Evolutionary conservation across 768 basidiomycete genomes (phyloP), one percentile per base, ranked within the genome.

Genomic region (Lentinula lateritia): DNA sequence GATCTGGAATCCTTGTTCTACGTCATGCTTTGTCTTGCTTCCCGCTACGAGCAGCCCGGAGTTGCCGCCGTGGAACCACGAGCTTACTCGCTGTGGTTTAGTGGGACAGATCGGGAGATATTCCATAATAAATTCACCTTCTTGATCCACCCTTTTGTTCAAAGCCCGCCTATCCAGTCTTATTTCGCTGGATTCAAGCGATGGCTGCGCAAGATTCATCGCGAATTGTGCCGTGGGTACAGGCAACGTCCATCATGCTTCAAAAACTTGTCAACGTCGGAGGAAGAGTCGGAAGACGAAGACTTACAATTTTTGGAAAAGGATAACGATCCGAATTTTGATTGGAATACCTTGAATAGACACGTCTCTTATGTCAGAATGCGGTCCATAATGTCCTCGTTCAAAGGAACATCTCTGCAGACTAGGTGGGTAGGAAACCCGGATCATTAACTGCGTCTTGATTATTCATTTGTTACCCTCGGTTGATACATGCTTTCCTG

Each of bases 1-100:
- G 62, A 63, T 38, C 6, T 63, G 1, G 59, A 63, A 34, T 63
- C 62, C 20, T 1, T 63, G 39, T 52, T 60, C 52, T 63, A 60
- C 39, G 23, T 63, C 10, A 50, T 52, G 15, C 50, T 58, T 46
- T 58, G 56, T n/a, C 9, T 58, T 16, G 41, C 56, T 43, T 42
- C 28, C 9, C 56, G 56, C n/a, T 58, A 58, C 2, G 12, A 23
- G 6, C 2, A 2, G 5, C 56, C 41, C 0, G 41, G 41, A n/a
- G 41, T 38, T 0, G 2, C 12, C 9, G 12, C 35, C 9, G 5
- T 7, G 1, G 35, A 54, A 9, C 53, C 35, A 20, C 35, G 45
- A 12, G 20, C 34, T 4, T 54, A 18, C 9, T 18, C 35, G 1
- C 13, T 0, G 10, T 54, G 53, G 53, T 54, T 54, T 13, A 16